Evolutionary conservation across 73 alveolate genomes (phyloP).

Genomic region (Urostyla sp.): DNA sequence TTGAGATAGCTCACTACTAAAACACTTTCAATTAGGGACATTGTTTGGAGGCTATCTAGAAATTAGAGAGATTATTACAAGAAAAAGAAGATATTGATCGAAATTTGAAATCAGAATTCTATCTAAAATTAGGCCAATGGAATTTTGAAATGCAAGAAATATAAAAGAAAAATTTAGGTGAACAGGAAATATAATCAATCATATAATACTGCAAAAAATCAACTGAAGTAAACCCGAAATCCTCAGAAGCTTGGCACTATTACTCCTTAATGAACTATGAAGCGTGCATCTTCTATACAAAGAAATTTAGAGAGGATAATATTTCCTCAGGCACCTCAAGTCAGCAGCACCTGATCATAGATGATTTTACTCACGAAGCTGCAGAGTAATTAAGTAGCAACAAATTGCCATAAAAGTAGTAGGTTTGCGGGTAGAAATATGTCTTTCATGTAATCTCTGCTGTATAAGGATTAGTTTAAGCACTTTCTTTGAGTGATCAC

Average conservation of each 20-base stretch:
- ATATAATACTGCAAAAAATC: conserved; percentile 81
- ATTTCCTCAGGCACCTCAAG: conserved; percentile 35
- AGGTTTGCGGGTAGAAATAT: conserved; percentile 51
- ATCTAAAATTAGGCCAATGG: conserved; percentile 90
- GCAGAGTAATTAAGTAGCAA: conserved; percentile 49
- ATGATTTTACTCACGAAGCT: conserved; percentile 57
- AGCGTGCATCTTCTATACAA: conserved; percentile 57
- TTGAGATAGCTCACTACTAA: conserved; percentile 67
- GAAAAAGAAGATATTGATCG: conserved; percentile 72
- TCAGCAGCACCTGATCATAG: conserved; percentile 47
- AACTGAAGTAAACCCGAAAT: conserved; percentile 73
- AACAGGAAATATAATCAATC: conserved; percentile 73
- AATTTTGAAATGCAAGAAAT: conserved; percentile 68
- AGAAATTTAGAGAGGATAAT: conserved; percentile 49
- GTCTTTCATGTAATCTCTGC: conserved; percentile 88
- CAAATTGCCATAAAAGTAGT: conserved; percentile 32
- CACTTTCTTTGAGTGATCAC: conserved; percentile 84
- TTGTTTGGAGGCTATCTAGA: conserved; percentile 65
- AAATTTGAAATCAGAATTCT: conserved; percentile 72
- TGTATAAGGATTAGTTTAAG: conserved; percentile 88
- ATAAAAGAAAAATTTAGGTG: conserved; percentile 31
- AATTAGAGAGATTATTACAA: conserved; percentile 63
- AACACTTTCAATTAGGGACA: conserved; percentile 66
- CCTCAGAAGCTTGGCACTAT: conserved; percentile 93
- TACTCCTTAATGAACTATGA: conserved; percentile 86